These are phyloP conservation scores for Symbiodinium pilosum DNA, from an alignment of 73 alveolate species.

Conservation along the genomic window DNA sequence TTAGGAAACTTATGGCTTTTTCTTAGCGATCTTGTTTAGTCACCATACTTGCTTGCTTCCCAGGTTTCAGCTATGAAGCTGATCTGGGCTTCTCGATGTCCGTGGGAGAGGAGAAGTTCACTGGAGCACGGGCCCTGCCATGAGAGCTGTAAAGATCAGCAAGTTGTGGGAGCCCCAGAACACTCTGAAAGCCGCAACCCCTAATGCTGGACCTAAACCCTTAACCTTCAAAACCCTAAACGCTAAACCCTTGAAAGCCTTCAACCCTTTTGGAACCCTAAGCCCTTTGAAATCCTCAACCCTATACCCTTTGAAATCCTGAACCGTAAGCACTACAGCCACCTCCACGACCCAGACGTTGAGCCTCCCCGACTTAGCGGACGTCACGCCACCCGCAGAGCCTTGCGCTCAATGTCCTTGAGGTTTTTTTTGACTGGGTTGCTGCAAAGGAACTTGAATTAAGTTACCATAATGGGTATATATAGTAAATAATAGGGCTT, in stretches of 20 bases:
- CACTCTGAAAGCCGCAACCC: too few relatives aligned
- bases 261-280: background rate
- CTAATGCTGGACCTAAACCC: too few relatives aligned
- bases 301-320: background rate
- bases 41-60: too few relatives aligned
- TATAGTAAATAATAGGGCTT: too few relatives aligned
- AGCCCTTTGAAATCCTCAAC: background rate
- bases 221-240: background rate
- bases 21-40: too few relatives aligned
- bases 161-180: too few relatives aligned
- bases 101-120: slow-evolving; percentile 54
- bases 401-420: too few relatives aligned
- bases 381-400: background rate
- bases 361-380: background rate
- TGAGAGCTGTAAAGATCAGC: too few relatives aligned
- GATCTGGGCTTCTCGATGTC: slow-evolving; percentile 63
- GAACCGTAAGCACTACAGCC: background rate
- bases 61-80: slow-evolving; percentile 68
- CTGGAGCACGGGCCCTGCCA: background rate
- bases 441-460: too few relatives aligned
- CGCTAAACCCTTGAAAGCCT: background rate
- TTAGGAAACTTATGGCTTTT: too few relatives aligned
- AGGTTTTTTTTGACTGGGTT: too few relatives aligned
- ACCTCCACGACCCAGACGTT: background rate
- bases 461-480: too few relatives aligned